phyloP scores from a whole-genome alignment of 2,329 filamentous ascomycete species.

The Cephalotrichum gorgonifer region DNA sequence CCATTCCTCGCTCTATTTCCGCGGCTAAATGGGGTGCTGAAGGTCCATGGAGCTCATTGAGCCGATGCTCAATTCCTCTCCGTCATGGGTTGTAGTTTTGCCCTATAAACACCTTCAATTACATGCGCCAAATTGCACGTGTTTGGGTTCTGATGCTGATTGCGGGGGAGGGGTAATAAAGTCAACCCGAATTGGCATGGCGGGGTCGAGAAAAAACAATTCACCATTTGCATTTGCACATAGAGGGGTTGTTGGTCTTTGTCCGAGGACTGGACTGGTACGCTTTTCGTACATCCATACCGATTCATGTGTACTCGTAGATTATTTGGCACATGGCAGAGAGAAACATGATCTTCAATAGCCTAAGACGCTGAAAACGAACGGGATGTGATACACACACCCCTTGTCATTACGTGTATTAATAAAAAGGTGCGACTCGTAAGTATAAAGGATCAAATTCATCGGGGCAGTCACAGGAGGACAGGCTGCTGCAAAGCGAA shows the following conservation, averaged over 20 bases:
- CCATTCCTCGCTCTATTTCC: not conserved
- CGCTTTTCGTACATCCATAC: too few relatives aligned
- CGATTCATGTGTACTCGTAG: too few relatives aligned
- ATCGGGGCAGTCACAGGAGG: not conserved
- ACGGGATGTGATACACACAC: not conserved
- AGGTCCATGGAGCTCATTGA: not conserved
- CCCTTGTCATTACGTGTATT: not conserved
- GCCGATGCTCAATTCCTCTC: not conserved
- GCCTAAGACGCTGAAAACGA: too few relatives aligned
- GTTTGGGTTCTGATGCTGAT: not conserved
- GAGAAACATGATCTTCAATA: too few relatives aligned
- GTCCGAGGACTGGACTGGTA: too few relatives aligned
- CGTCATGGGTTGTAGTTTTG: too few relatives aligned
- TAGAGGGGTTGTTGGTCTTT: too few relatives aligned
- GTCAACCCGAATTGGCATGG: not conserved
- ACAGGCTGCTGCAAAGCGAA: not conserved
- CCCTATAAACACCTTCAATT: too few relatives aligned
- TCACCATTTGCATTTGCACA: too few relatives aligned
- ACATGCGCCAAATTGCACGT: too few relatives aligned
- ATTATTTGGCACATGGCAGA: too few relatives aligned
- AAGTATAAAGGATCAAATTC: not conserved
- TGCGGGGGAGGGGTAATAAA: not conserved
- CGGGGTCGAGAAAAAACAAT: not conserved
- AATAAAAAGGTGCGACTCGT: not conserved
- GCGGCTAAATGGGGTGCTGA: too few relatives aligned